Evolutionary conservation across 1,284 basidiomycete genomes (phyloP).

Genomic region (Apiotrichum gamsii): DNA sequence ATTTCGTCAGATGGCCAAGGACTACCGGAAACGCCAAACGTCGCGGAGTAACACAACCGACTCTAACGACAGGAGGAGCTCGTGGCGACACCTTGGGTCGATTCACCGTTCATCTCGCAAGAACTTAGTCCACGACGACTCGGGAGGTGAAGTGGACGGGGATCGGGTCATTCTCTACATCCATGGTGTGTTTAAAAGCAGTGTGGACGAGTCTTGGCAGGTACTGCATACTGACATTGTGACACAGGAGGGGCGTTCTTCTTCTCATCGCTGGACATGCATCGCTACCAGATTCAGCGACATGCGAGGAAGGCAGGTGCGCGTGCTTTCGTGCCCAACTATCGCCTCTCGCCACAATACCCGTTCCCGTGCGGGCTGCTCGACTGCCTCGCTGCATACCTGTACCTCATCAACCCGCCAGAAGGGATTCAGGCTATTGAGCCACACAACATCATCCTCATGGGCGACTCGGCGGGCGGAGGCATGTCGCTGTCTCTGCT

Average conservation of each 20-base stretch:
- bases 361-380: slow-evolving; percentile 63
- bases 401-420: slow-evolving; percentile 65
- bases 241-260: slow-evolving; percentile 47
- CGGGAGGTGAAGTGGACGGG: slow-evolving; percentile 31
- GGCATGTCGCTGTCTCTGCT: slow-evolving; percentile 78
- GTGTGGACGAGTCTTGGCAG: neutral
- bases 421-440: slow-evolving; percentile 70
- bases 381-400: slow-evolving; percentile 50
- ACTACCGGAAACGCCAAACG: slow-evolving; percentile 34
- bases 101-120: too few species aligned
- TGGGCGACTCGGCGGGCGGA: slow-evolving; percentile 89
- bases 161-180: slow-evolving; percentile 47
- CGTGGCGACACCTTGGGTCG: neutral
- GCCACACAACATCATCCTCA: slow-evolving; percentile 73
- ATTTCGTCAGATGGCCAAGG: slow-evolving; percentile 48
- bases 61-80: neutral
- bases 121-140: slow-evolving; percentile 30
- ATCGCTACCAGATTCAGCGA: slow-evolving; percentile 73
- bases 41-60: neutral
- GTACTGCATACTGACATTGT: neutral
- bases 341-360: slow-evolving; percentile 83
- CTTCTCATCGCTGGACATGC: slow-evolving; percentile 37
- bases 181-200: slow-evolving; percentile 37
- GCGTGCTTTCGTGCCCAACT: slow-evolving; percentile 69
- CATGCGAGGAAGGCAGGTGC: slow-evolving; percentile 83